Percentiles rank a stretch among this genome's conserved stretches.
Conservation (phyloP, 148 eudicot genomes). For the Chenopodium berlandieri region DNA sequence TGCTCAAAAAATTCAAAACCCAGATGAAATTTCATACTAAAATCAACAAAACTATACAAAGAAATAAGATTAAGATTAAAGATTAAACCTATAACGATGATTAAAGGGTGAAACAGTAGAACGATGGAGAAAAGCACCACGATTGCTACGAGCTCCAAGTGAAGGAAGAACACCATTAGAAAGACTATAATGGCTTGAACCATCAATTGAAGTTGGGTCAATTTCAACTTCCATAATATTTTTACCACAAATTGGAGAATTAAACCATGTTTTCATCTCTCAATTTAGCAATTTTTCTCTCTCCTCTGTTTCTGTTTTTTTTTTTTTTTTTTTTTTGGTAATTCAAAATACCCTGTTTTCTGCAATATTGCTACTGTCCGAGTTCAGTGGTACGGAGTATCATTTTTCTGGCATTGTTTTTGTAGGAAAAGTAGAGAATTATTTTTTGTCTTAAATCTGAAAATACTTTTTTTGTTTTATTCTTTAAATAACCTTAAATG, state of each 20-base stretch:
- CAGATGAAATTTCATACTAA: no score
- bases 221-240: background rate
- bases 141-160: constrained; percentile 57
- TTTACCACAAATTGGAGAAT: background rate
- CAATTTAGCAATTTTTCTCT: background rate
- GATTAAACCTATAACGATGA: constrained; percentile 47
- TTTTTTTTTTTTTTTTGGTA: background rate
- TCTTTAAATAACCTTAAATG: no score
- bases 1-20: no score
- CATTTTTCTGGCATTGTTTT: background rate
- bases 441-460: background rate
- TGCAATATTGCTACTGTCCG: no score
- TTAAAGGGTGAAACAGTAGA: constrained; percentile 53
- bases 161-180: constrained; percentile 60
- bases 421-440: background rate
- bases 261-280: constrained; percentile 8
- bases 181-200: constrained; percentile 43
- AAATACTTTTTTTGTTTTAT: background rate
- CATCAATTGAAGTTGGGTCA: constrained; percentile 26
- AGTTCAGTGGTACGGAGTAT: background rate
- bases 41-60: background rate
- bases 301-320: background rate
- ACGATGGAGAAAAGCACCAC: constrained; percentile 37
- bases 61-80: background rate
- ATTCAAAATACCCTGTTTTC: background rate